These are phyloP conservation scores for Isabelozyma heimii DNA, from an alignment of 805 yeast species.

Conservation along the genomic window DNA sequence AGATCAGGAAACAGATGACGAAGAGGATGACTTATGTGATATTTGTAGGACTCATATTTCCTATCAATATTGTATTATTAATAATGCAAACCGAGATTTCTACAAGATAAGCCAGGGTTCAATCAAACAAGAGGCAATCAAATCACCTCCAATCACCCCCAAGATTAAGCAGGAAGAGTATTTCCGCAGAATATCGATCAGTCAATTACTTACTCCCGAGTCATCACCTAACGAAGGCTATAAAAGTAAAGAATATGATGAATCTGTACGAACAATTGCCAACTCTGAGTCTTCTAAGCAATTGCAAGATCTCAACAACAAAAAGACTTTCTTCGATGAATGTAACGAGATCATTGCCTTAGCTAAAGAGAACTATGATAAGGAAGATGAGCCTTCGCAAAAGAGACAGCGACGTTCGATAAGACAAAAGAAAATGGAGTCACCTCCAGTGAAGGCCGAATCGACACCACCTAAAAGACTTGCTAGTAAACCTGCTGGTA, in stretches of 20 bases:
- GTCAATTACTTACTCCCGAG: slow-evolving; percentile 36
- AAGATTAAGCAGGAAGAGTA: slow-evolving; percentile 1
- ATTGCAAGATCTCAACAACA: neutral
- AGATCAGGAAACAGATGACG: slow-evolving; percentile 24
- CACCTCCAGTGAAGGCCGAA: neutral
- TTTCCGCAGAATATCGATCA: slow-evolving; percentile 10
- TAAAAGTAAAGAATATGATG: neutral
- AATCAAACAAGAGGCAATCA: slow-evolving; percentile 1
- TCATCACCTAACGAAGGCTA: slow-evolving; percentile 28
- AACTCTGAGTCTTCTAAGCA: slow-evolving; percentile 5
- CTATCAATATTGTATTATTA: slow-evolving; percentile 46
- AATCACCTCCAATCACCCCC: neutral
- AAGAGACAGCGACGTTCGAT: slow-evolving; percentile 6
- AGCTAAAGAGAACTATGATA: slow-evolving; percentile 12
- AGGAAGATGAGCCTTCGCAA: slow-evolving; percentile 3
- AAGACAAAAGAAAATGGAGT: slow-evolving; percentile 9
- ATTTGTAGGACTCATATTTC: slow-evolving; percentile 48
- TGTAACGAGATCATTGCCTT: slow-evolving; percentile 12
- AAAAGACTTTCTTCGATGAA: slow-evolving; percentile 10
- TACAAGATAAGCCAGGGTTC: neutral
- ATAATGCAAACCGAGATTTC: slow-evolving; percentile 11
- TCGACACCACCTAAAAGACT: neutral
- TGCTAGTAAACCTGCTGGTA: slow-evolving; percentile 2
- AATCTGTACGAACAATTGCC: neutral
- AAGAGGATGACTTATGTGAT: slow-evolving; percentile 46